phyloP scores from a whole-genome alignment of 805 yeast species.

The Saccharomycopsis capsularis region DNA sequence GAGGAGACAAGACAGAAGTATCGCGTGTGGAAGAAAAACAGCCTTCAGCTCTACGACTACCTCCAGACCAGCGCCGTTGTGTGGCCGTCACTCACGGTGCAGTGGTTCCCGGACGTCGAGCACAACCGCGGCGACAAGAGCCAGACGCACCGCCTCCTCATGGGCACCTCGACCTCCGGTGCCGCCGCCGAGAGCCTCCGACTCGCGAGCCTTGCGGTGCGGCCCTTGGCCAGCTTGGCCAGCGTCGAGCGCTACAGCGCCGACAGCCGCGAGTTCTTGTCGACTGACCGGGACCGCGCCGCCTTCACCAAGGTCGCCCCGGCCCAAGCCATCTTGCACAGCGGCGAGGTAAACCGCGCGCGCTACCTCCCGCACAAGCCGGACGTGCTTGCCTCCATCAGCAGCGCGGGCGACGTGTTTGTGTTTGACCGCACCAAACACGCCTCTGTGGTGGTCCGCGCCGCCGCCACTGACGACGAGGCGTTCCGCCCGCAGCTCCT shows the following conservation, averaged over 20 bases:
- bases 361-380: constrained; percentile 82
- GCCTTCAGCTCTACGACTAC: constrained; percentile 69
- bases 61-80: constrained; percentile 60
- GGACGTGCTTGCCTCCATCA: constrained; percentile 66
- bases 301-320: constrained; percentile 20
- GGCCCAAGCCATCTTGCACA: constrained; percentile 54
- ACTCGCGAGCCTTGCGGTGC: constrained; percentile 4
- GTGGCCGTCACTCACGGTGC: constrained; percentile 66
- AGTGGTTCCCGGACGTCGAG: constrained; percentile 50
- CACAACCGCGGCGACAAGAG: constrained; percentile 11
- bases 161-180: constrained; percentile 23
- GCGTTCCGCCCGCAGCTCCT: constrained; percentile 44
- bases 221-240: constrained; percentile 12
- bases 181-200: constrained; percentile 23
- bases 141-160: constrained; percentile 20
- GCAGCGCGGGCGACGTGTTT: constrained; percentile 56
- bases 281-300: constrained; percentile 19
- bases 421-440: constrained; percentile 83
- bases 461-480: constrained; percentile 28
- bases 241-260: constrained; percentile 22
- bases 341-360: constrained; percentile 68
- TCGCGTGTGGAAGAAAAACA: constrained; percentile 70
- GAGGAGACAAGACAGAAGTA: constrained; percentile 28
- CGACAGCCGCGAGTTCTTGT: constrained; percentile 12
- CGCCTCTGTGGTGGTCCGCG: constrained; percentile 7